Conservation (phyloP, 768 basidiomycete genomes). For the Ramaria sp. region DNA sequence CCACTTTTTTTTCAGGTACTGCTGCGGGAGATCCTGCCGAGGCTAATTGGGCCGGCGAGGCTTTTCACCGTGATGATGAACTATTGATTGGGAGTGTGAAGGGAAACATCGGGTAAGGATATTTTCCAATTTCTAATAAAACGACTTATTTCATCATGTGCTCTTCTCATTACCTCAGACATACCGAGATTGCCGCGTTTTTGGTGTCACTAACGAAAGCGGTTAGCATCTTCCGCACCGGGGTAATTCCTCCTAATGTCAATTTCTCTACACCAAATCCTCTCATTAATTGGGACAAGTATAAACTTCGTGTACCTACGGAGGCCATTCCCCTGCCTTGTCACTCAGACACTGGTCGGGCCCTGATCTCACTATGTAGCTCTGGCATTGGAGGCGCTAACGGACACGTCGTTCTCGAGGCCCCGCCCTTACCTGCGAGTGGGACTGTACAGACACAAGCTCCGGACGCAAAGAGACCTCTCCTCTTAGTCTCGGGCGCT, state of each 20-base stretch:
- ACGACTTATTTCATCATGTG: neutral
- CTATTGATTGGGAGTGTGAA: constrained; percentile 14
- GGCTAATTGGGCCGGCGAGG: constrained; percentile 12
- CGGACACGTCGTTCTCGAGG: constrained; percentile 32
- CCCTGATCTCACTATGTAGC: constrained; percentile 29
- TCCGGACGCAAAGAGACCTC: constrained; percentile 12
- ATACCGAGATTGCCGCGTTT: constrained; percentile 32
- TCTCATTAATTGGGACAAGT: constrained; percentile 28
- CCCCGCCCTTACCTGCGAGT: constrained; percentile 16
- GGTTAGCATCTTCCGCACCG: constrained; percentile 26
- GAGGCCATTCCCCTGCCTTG: constrained; percentile 19
- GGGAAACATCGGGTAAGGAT: constrained; percentile 16
- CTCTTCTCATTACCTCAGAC: constrained; percentile 17
- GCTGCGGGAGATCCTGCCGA: constrained; percentile 13
- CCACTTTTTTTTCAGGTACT: constrained; percentile 20
- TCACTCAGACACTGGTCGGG: constrained; percentile 16
- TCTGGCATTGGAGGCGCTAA: constrained; percentile 37
- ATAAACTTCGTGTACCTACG: constrained; percentile 25
- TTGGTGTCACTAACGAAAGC: constrained; percentile 34
- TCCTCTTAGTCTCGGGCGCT: constrained; percentile 25
- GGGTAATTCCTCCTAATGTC: constrained; percentile 29
- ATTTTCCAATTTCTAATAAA: constrained; percentile 1
- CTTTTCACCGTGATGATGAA: constrained; percentile 12
- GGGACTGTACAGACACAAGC: neutral
- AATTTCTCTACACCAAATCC: constrained; percentile 27